phyloP scores from a whole-genome alignment of 2,329 filamentous ascomycete species.

The Claviceps humidiphila region DNA sequence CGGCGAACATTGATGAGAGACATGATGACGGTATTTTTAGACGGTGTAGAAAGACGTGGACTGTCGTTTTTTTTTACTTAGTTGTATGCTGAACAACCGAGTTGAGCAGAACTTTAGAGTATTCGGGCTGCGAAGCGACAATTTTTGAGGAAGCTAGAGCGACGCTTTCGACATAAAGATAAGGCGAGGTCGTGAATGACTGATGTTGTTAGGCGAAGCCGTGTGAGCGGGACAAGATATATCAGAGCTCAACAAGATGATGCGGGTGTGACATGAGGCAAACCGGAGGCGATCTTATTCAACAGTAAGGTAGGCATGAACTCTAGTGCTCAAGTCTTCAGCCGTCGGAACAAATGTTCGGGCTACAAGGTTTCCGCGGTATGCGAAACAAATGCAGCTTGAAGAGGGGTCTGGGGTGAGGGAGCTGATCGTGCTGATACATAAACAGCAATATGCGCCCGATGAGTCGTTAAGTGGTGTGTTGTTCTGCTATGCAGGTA shows the following conservation, averaged over 20 bases:
- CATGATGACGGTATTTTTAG: constrained; percentile 51
- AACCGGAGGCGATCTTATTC: constrained; percentile 31
- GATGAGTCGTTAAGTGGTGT: constrained; percentile 18
- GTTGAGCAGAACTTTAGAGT: not conserved
- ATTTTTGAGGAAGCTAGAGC: constrained; percentile 5
- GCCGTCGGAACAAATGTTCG: constrained; percentile 82
- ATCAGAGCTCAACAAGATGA: constrained; percentile 42
- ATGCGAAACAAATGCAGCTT: constrained; percentile 96
- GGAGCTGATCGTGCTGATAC: constrained; percentile 89
- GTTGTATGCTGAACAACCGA: not conserved
- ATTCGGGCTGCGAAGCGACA: constrained; percentile 11
- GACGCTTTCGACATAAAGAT: constrained; percentile 28
- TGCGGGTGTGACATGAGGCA: constrained; percentile 43
- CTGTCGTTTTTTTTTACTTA: not conserved
- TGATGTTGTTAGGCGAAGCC: constrained; percentile 17
- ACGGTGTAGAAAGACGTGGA: constrained; percentile 6
- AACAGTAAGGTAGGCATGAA: constrained; percentile 45
- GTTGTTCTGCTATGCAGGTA: constrained; percentile 3
- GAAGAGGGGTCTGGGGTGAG: constrained; percentile 90
- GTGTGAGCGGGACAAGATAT: constrained; percentile 26
- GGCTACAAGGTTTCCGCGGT: constrained; percentile 86
- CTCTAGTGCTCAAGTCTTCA: constrained; percentile 44
- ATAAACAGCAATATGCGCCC: constrained; percentile 57
- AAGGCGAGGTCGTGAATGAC: not conserved
- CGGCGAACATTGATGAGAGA: constrained; percentile 96